Base-by-base conservation (phyloP, 2,329 filamentous ascomycete species). In the Claviceps spartinae region DNA sequence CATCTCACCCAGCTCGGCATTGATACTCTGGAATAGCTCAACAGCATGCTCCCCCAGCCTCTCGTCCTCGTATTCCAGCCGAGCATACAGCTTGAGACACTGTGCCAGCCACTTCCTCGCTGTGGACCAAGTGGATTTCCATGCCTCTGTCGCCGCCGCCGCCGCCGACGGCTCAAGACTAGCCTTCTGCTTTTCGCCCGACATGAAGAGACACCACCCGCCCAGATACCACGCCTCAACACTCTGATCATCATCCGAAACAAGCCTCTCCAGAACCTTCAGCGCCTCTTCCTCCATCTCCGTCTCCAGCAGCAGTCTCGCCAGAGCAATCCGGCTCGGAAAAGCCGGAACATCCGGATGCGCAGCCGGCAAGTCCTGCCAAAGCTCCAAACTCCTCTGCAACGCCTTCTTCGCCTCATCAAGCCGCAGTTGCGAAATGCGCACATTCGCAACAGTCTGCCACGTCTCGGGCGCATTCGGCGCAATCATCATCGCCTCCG, bases 191-290 rank as follows among this genome's bases (percentile, higher is more conserved):
- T 84, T 86, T 65, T 86, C 79, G 11, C 85, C 86, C 56, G 86
- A 73, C 54, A 95, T 77, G 64, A 88, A 88, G 58, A 94, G 76
- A 60, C 88, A 90, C 87, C 91, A 97, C 4, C 93, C 94, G 44
- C 93, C 93, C 5, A 98, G 76, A 69, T 98, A 98, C 89, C 90
- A 96, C 18, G 88, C 86, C 69, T 98, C 93, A 20, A 98, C 86
- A 65, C 91, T 95, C 63, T 86, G 78, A 64, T 98, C 94, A 59
- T 98, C 91, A 65, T 98, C 93, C 38, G 79, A 74, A 41, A 95
- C 81, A 50, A 98, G 72, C 51, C 88, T 76, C 64, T 95, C 88
- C 51, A 96, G 72, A 3, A 97, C 89, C 52, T 86, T 80, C 53
- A 95, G 79, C 0, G 93, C 91, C 56, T 91, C 85, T 49, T 85